Evolutionary conservation across 2,329 filamentous ascomycete species (phyloP).

Genomic region (Diaporthe nobilis): DNA sequence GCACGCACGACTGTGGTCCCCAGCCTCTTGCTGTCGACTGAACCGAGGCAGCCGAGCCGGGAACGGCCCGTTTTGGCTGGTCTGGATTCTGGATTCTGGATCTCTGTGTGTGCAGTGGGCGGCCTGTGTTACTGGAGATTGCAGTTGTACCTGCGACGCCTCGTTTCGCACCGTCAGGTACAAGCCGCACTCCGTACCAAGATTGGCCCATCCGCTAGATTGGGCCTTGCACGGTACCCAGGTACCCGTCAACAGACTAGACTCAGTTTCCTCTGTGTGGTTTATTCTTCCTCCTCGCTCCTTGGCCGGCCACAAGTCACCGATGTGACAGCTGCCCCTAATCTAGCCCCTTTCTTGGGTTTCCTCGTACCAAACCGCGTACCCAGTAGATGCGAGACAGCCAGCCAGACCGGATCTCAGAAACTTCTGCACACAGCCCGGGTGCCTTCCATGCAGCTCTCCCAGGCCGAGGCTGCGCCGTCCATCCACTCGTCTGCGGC

Average conservation of each 20-base stretch:
- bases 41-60: constrained; percentile 27
- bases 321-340: constrained; percentile 24
- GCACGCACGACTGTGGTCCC: neutral
- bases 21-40: neutral
- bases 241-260: constrained; percentile 8
- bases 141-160: constrained; percentile 25
- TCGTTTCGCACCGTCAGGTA: constrained; percentile 1
- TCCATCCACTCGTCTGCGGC: constrained; percentile 11
- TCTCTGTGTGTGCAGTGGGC: neutral
- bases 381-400: neutral
- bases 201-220: constrained; percentile 23
- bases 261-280: neutral
- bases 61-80: constrained; percentile 34
- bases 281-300: neutral
- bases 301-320: neutral
- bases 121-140: neutral
- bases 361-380: neutral
- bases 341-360: constrained; percentile 32
- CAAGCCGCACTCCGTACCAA: neutral
- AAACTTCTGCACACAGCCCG: neutral
- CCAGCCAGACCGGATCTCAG: neutral
- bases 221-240: neutral
- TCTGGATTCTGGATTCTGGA: neutral
- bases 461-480: neutral
- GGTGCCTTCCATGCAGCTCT: constrained; percentile 15